Evolutionary conservation across 2,329 filamentous ascomycete genomes (phyloP).

Genomic region (Diaporthe citriasiana): DNA sequence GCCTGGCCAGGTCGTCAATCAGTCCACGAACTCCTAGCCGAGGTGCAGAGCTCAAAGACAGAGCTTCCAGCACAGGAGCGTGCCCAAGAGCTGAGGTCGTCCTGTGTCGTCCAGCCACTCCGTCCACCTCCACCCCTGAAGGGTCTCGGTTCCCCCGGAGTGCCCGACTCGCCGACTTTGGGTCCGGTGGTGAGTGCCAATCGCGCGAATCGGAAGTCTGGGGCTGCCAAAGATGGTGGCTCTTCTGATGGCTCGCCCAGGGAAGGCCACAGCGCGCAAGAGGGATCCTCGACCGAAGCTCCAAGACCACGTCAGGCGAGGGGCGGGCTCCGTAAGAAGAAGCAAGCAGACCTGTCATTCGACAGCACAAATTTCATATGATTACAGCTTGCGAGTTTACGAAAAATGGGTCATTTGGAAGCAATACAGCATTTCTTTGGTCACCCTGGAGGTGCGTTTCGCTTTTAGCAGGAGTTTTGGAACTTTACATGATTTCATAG

Average conservation of each 20-base stretch:
- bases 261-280: neutral
- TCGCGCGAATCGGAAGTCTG: neutral
- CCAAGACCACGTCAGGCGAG: neutral
- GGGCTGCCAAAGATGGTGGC: neutral
- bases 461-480: neutral
- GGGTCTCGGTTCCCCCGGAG: neutral
- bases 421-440: neutral
- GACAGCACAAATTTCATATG: neutral
- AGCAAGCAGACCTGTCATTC: neutral
- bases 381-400: neutral
- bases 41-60: neutral
- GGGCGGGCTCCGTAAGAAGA: neutral
- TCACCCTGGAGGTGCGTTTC: neutral
- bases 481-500: too few species aligned
- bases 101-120: neutral
- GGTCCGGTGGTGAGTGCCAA: neutral
- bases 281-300: neutral
- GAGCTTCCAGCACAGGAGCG: neutral
- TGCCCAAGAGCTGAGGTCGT: conserved; percentile 8
- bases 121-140: conserved; percentile 2
- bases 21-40: conserved; percentile 23
- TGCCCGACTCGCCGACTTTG: conserved; percentile 9
- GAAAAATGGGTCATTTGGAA: too few species aligned
- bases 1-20: neutral
- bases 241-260: neutral